Conservation (phyloP, 805 yeast species). For the Pichia cabralensis region DNA sequence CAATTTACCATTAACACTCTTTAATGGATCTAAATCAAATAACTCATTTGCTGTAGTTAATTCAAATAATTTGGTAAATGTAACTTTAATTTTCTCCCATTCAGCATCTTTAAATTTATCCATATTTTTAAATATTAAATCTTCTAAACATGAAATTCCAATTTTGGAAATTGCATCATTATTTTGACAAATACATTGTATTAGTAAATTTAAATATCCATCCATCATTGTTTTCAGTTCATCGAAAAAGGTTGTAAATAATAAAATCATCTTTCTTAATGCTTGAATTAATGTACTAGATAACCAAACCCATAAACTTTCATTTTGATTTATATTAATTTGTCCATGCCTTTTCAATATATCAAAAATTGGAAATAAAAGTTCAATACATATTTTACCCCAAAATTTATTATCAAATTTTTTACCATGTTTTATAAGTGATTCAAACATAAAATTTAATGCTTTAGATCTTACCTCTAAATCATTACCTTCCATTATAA, state of each 20-base stretch:
- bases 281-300: conserved; percentile 96
- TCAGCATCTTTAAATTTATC: conserved; percentile 51
- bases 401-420: conserved; percentile 69
- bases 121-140: conserved; percentile 68
- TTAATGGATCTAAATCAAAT: conserved; percentile 50
- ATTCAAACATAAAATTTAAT: conserved; percentile 70
- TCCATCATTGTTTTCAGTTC: conserved; percentile 64
- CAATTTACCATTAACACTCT: conserved; percentile 10
- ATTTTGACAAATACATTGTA: conserved; percentile 90
- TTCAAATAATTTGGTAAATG: conserved; percentile 62
- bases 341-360: conserved; percentile 72
- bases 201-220: conserved; percentile 67
- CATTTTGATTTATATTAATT: conserved; percentile 53
- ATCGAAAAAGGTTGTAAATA: conserved; percentile 76
- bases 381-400: conserved; percentile 67
- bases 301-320: conserved; percentile 89
- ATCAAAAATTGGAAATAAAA: conserved; percentile 84
- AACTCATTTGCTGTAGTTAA: conserved; percentile 81
- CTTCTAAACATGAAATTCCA: conserved; percentile 82
- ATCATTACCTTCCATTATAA: conserved; percentile 89
- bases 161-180: conserved; percentile 94
- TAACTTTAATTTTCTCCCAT: conserved; percentile 62
- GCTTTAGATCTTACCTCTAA: conserved; percentile 90
- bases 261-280: conserved; percentile 71
- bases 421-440: conserved; percentile 69